phyloP scores from a whole-genome alignment of 805 yeast genomes.

The Suhomyces faveliae region DNA sequence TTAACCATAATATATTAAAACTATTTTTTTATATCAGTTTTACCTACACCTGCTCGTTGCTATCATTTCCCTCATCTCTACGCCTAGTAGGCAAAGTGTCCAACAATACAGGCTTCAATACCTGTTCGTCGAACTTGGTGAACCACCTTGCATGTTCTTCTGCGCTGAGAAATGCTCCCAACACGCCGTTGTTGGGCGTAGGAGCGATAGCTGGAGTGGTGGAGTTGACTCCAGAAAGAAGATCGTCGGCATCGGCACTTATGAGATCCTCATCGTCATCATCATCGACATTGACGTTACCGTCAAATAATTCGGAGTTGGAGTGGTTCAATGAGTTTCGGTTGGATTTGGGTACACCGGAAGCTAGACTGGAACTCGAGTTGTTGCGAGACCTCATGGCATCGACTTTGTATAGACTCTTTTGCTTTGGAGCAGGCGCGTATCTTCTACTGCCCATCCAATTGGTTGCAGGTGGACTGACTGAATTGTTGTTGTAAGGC shows the following conservation, averaged over 20 bases:
- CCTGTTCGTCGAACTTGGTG: constrained; percentile 88
- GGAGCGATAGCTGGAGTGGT: constrained; percentile 2
- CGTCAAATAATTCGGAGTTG: constrained; percentile 8
- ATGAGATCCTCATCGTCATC: constrained; percentile 25
- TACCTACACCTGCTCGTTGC: constrained; percentile 2
- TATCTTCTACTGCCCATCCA: constrained; percentile 26
- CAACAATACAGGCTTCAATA: constrained; percentile 84
- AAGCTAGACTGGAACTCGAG: constrained; percentile 27
- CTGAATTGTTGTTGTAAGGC: constrained; percentile 16
- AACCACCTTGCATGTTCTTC: constrained; percentile 91
- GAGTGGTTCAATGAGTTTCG: constrained; percentile 8
- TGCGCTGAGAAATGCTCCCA: constrained; percentile 44
- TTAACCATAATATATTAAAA: no score
- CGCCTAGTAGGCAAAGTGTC: constrained; percentile 48
- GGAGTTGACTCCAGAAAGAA: constrained; percentile 16
- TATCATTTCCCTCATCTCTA: constrained; percentile 4
- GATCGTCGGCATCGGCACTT: constrained; percentile 40
- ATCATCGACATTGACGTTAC: constrained; percentile 5
- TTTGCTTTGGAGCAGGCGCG: constrained; percentile 11
- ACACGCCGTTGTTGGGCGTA: constrained; percentile 26
- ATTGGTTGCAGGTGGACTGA: constrained; percentile 9
- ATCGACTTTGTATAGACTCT: constrained; percentile 20
- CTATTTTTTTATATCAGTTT: neutral
- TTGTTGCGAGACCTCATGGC: constrained; percentile 27
- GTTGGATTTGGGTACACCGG: constrained; percentile 9